Conservation (phyloP, 306 rosid species). For the Vigna reflexopilosa region DNA sequence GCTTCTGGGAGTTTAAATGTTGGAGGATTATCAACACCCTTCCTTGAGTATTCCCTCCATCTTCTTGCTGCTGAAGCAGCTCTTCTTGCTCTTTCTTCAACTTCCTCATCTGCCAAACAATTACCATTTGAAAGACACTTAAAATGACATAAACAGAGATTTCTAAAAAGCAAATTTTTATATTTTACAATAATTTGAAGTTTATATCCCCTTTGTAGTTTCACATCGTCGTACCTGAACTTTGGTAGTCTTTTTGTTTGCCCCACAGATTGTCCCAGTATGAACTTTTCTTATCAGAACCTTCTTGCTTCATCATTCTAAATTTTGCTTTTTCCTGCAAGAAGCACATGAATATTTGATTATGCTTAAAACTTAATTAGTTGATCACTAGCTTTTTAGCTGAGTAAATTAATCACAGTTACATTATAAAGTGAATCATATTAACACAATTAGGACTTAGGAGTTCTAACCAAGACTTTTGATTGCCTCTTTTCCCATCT, state of each 20-base stretch:
- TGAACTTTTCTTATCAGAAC: constrained; percentile 50
- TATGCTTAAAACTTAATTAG: constrained; percentile 10
- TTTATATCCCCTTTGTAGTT: background rate
- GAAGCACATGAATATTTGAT: constrained; percentile 28
- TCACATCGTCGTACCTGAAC: constrained; percentile 57
- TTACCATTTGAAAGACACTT: background rate
- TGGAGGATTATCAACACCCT: constrained; percentile 80
- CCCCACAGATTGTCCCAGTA: constrained; percentile 74
- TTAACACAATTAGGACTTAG: background rate
- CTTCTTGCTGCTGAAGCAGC: constrained; percentile 83
- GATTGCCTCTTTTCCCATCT: constrained; percentile 95
- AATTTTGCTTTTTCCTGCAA: constrained; percentile 72
- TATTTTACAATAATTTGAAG: background rate
- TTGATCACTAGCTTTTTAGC: background rate
- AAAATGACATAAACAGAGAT: background rate
- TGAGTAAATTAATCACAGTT: background rate
- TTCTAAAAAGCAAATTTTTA: background rate
- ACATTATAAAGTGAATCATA: constrained; percentile 5
- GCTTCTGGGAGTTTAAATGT: constrained; percentile 83
- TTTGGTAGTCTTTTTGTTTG: constrained; percentile 56
- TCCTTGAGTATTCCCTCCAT: constrained; percentile 94
- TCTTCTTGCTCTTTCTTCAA: constrained; percentile 66
- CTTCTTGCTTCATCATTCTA: constrained; percentile 70
- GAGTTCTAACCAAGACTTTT: constrained; percentile 72
- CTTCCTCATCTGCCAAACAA: constrained; percentile 67